Percentiles rank a stretch among this genome's conserved stretches.
Conservation (phyloP, 768 basidiomycete species). For the Calocybe gangraenosa region DNA sequence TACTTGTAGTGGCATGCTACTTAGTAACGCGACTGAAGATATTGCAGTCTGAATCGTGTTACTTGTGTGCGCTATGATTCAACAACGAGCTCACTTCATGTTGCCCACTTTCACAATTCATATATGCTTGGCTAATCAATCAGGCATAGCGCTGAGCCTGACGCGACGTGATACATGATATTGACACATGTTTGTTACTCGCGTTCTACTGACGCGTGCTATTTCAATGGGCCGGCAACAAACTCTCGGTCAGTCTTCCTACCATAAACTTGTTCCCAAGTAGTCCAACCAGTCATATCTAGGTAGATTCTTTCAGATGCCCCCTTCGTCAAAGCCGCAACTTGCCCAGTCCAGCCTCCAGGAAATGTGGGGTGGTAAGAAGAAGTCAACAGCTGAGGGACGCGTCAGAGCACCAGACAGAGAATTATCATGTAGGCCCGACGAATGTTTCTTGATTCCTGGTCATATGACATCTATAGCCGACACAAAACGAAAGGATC, state of each 20-base stretch:
- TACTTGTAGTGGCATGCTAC: no score
- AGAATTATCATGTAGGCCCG: conserved; percentile 27
- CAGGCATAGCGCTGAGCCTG: neutral
- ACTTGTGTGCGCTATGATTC: no score
- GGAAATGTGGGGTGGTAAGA: conserved; percentile 59
- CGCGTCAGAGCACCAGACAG: conserved; percentile 11
- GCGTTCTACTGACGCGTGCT: conserved; percentile 29
- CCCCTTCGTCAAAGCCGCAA: conserved; percentile 58
- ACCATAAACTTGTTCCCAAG: neutral
- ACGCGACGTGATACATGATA: conserved; percentile 44
- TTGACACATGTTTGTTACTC: conserved; percentile 41
- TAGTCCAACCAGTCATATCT: neutral
- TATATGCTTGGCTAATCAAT: no score
- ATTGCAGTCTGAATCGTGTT: no score
- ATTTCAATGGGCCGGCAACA: conserved; percentile 64
- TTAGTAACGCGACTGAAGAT: no score
- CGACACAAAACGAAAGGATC: conserved; percentile 37
- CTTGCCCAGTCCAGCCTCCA: conserved; percentile 77
- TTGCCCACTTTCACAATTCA: no score
- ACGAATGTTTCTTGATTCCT: conserved; percentile 21
- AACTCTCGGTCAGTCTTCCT: conserved; percentile 51
- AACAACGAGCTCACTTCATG: no score
- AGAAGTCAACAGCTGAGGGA: conserved; percentile 18
- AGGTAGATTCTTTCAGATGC: conserved; percentile 82
- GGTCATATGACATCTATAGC: conserved; percentile 17